A percentile compares a stretch with the other conserved stretches of the same genome.
Evolutionary conservation across 441 rosid genomes (phyloP).

Genomic region (Iberis amara): DNA sequence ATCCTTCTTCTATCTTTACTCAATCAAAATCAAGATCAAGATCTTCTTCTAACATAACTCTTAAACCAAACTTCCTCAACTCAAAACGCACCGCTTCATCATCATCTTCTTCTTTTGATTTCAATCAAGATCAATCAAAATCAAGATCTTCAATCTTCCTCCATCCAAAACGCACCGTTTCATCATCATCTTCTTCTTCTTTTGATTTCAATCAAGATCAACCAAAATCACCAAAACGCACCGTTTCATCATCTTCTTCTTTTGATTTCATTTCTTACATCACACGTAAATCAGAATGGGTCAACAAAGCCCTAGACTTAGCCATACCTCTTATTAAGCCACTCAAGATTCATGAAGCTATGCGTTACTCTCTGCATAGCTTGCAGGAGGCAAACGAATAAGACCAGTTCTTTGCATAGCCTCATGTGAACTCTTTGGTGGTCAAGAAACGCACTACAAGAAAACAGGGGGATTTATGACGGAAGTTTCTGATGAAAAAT

Average conservation of each 20-base stretch:
- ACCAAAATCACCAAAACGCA: neutral
- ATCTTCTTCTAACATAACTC: slow-evolving; percentile 18
- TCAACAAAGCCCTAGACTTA: slow-evolving; percentile 59
- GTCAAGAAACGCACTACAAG: slow-evolving; percentile 50
- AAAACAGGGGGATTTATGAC: too few species aligned
- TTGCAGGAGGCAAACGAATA: slow-evolving; percentile 79
- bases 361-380: slow-evolving; percentile 85
- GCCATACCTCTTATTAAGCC: slow-evolving; percentile 58
- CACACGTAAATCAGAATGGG: slow-evolving; percentile 41
- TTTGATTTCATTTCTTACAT: slow-evolving; percentile 73
- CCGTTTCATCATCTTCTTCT: slow-evolving; percentile 14
- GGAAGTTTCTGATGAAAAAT: too few species aligned
- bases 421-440: slow-evolving; percentile 74
- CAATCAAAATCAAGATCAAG: slow-evolving; percentile 38
- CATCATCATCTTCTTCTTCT: slow-evolving; percentile 12
- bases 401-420: slow-evolving; percentile 68
- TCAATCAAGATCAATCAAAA: too few species aligned
- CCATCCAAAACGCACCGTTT: neutral
- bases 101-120: too few species aligned
- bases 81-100: slow-evolving; percentile 25
- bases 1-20: slow-evolving; percentile 26
- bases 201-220: slow-evolving; percentile 47
- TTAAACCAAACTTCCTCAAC: slow-evolving; percentile 13
- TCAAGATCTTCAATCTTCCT: neutral
- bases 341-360: slow-evolving; percentile 67